Evolutionary conservation across 1,284 basidiomycete species (phyloP).

Genomic region (Pterulicium gracile): DNA sequence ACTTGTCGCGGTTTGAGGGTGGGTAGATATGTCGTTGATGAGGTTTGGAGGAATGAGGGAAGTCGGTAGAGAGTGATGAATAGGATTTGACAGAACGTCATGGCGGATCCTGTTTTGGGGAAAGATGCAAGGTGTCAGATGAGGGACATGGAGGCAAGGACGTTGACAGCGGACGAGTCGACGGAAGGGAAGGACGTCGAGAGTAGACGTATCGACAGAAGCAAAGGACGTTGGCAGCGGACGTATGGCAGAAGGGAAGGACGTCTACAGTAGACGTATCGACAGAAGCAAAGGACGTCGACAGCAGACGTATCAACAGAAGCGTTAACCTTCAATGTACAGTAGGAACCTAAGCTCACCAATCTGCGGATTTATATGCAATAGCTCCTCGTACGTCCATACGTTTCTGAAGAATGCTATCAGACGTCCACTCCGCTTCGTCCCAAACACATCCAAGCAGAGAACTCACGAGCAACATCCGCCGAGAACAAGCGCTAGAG

Average conservation of each 20-base stretch:
- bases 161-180: too few species aligned
- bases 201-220: too few species aligned
- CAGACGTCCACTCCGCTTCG: neutral
- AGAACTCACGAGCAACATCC: neutral
- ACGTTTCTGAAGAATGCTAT: neutral
- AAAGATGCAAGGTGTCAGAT: too few species aligned
- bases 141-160: too few species aligned
- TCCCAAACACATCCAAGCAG: neutral
- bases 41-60: constrained; percentile 40
- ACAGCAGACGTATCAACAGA: neutral
- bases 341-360: too few species aligned
- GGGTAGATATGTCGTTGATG: constrained; percentile 25
- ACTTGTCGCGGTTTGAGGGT: constrained; percentile 57
- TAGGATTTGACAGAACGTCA: constrained; percentile 78
- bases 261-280: too few species aligned
- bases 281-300: too few species aligned
- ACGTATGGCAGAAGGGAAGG: too few species aligned
- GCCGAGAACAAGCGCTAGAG: neutral
- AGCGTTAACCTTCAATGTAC: too few species aligned
- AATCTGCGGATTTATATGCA: neutral
- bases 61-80: constrained; percentile 61
- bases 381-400: constrained; percentile 1
- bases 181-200: too few species aligned
- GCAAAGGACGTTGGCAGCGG: too few species aligned
- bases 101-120: constrained; percentile 68